Conservation (phyloP, 2,329 filamentous ascomycete species). For the Hymenoscyphus occultus region DNA sequence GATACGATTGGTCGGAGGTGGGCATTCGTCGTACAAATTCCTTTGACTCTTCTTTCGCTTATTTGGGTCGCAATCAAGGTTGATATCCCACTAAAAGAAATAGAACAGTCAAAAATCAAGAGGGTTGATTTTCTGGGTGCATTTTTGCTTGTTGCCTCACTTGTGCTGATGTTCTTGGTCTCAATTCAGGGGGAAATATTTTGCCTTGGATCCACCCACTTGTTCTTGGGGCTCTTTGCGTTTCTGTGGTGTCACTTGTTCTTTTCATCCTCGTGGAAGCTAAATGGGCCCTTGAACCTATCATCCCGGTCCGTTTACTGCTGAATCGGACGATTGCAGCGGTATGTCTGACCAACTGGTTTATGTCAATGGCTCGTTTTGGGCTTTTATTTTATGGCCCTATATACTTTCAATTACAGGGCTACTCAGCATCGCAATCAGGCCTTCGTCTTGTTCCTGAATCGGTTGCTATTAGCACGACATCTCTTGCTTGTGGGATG, state of each 20-base stretch:
- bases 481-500: constrained; percentile 58
- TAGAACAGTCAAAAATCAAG: constrained; percentile 24
- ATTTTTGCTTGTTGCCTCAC: constrained; percentile 58
- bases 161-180: constrained; percentile 68
- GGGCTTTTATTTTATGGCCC: constrained; percentile 68
- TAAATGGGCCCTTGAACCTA: constrained; percentile 42
- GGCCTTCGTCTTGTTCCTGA: constrained; percentile 64
- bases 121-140: constrained; percentile 73
- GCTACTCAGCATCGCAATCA: constrained; percentile 57
- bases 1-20: constrained; percentile 72
- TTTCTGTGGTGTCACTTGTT: constrained; percentile 32
- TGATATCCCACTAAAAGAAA: background rate
- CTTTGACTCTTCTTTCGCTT: constrained; percentile 51
- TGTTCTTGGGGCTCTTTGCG: constrained; percentile 41
- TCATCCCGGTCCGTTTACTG: constrained; percentile 61
- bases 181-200: constrained; percentile 54
- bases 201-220: constrained; percentile 53
- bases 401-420: constrained; percentile 69
- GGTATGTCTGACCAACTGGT: constrained; percentile 69
- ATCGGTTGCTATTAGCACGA: constrained; percentile 57
- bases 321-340: constrained; percentile 63
- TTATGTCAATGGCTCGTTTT: constrained; percentile 56
- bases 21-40: constrained; percentile 69
- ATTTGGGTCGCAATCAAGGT: background rate
- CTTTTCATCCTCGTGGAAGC: constrained; percentile 27